phyloP scores from a whole-genome alignment of 768 basidiomycete genomes.

The Boletus vermiculosoides region DNA sequence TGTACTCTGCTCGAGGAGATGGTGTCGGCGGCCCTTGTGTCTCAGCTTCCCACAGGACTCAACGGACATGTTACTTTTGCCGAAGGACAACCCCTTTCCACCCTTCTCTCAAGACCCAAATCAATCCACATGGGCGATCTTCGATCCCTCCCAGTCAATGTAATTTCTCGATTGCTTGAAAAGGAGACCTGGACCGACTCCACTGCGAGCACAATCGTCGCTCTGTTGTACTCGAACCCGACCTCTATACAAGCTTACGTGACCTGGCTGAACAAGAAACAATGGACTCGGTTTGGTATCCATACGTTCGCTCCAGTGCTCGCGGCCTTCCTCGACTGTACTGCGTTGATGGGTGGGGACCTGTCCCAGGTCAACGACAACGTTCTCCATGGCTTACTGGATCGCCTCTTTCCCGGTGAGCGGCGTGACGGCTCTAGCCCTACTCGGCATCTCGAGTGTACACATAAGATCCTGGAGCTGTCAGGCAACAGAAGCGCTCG shows the following conservation, averaged over 20 bases:
- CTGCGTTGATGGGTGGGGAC: constrained; percentile 16
- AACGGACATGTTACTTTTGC: constrained; percentile 21
- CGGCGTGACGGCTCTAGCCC: neutral
- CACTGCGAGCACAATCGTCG: constrained; percentile 43
- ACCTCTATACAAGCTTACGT: constrained; percentile 27
- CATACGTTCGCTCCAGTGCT: constrained; percentile 40
- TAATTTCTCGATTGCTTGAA: constrained; percentile 38
- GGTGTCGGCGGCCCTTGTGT: constrained; percentile 42
- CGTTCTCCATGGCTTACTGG: constrained; percentile 33
- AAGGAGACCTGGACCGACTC: constrained; percentile 44
- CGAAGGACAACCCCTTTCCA: constrained; percentile 7
- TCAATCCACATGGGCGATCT: neutral
- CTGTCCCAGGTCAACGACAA: constrained; percentile 23
- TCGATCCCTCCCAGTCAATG: constrained; percentile 19
- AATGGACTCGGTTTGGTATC: constrained; percentile 14
- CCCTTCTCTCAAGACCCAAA: neutral
- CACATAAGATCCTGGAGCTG: constrained; percentile 29
- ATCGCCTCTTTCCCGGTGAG: constrained; percentile 17
- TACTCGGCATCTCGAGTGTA: constrained; percentile 22
- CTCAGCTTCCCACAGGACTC: constrained; percentile 31
- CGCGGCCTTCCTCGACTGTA: constrained; percentile 47
- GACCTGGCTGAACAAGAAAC: constrained; percentile 40
- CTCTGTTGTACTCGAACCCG: constrained; percentile 43
- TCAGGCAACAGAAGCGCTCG: constrained; percentile 20
- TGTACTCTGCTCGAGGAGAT: constrained; percentile 45